Evolutionary conservation across 768 basidiomycete genomes (phyloP).

Genomic region (Mycena belliarum): DNA sequence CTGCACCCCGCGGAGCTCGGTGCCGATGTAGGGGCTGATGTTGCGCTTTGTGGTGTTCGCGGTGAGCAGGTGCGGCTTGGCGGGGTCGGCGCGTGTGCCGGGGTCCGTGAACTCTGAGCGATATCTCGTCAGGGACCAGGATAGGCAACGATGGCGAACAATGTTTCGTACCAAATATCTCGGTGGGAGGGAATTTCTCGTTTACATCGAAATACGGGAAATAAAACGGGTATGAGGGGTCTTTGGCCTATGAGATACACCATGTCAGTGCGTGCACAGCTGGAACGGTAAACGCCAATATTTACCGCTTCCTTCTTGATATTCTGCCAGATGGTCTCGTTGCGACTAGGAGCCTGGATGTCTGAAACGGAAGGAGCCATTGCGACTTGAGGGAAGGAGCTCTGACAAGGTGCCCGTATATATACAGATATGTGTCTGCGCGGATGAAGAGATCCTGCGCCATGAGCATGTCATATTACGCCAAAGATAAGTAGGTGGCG

Average conservation of each 20-base stretch:
- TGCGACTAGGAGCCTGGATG: constrained; percentile 12
- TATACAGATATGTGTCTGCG: not conserved
- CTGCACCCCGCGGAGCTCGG: constrained; percentile 52
- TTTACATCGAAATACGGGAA: constrained; percentile 44
- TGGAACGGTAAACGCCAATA: not conserved
- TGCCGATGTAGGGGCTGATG: constrained; percentile 53
- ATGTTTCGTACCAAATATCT: constrained; percentile 42
- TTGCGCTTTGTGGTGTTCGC: constrained; percentile 38
- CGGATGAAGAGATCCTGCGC: constrained; percentile 3
- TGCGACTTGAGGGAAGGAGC: not conserved
- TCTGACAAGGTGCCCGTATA: not conserved
- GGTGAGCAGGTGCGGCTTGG: constrained; percentile 51
- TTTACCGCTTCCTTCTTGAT: constrained; percentile 17
- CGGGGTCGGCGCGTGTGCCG: constrained; percentile 47
- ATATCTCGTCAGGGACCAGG: not conserved
- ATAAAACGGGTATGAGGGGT: constrained; percentile 51
- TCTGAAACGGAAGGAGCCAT: constrained; percentile 37
- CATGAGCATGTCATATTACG: constrained; percentile 19
- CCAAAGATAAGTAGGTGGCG: not conserved
- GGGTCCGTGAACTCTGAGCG: constrained; percentile 35
- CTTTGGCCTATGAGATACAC: constrained; percentile 24
- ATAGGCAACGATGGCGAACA: no score
- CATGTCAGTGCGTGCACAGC: not conserved
- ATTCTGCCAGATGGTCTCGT: constrained; percentile 10
- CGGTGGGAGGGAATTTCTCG: constrained; percentile 52